These are phyloP conservation scores for Cystobasidium tubakii DNA, from an alignment of 768 basidiomycete genomes.

Conservation along the genomic window DNA sequence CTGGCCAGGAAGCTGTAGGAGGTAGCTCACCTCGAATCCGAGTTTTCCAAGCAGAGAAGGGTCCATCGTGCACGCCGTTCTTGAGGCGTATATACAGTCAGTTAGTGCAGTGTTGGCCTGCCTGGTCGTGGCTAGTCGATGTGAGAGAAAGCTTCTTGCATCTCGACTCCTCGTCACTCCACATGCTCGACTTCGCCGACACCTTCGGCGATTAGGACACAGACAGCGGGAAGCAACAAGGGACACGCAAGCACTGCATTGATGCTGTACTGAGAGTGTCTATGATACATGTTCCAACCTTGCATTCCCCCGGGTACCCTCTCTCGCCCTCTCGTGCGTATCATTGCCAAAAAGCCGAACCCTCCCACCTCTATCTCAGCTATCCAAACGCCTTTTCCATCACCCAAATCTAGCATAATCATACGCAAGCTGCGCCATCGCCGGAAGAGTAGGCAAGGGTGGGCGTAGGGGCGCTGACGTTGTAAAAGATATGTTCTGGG, in stretches of 20 bases:
- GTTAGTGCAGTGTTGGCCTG: not conserved
- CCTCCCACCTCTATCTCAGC: too few species aligned
- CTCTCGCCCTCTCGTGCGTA: too few species aligned
- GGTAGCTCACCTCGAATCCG: slow-evolving; percentile 7
- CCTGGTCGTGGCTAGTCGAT: not conserved
- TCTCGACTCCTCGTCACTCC: not conserved
- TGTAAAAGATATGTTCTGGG: not conserved
- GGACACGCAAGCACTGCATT: not conserved
- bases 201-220: not conserved
- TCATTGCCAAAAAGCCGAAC: too few species aligned
- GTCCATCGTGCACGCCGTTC: not conserved
- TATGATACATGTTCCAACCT: not conserved
- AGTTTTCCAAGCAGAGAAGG: not conserved
- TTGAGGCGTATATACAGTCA: too few species aligned
- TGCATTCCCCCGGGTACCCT: too few species aligned
- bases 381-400: too few species aligned
- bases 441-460: too few species aligned
- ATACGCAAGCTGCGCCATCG: too few species aligned
- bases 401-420: too few species aligned
- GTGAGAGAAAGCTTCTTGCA: not conserved
- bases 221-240: not conserved
- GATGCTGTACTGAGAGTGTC: not conserved
- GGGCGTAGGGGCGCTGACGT: not conserved
- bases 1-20: too few species aligned
- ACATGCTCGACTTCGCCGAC: not conserved